phyloP scores from a whole-genome alignment of 192 early-diverging fungal species.

The Backusella tuberculispora region DNA sequence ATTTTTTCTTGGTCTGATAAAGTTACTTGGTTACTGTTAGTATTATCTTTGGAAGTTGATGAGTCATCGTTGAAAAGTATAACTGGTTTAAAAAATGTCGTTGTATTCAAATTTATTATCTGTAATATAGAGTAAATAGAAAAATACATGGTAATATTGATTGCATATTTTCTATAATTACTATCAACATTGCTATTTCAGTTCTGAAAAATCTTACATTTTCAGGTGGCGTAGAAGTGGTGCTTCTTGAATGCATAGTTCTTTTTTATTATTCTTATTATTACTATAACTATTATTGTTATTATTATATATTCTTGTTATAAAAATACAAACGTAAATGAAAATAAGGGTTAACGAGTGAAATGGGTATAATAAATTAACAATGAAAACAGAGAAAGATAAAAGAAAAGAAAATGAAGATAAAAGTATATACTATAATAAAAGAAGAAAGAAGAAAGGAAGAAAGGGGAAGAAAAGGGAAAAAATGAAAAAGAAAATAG shows the following conservation, averaged over 20 bases:
- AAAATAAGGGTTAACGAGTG: background rate
- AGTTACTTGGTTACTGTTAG: background rate
- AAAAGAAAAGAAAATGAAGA: background rate
- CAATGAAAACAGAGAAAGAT: background rate
- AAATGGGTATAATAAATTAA: background rate
- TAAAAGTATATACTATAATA: background rate
- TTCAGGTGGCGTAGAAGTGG: background rate
- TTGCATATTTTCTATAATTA: background rate
- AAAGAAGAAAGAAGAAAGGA: background rate
- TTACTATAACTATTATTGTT: background rate
- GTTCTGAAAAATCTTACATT: background rate
- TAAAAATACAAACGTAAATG: background rate
- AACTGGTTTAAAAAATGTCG: conserved; percentile 5
- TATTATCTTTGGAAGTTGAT: background rate
- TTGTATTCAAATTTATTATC: background rate
- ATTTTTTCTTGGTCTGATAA: background rate
- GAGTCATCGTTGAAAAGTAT: background rate
- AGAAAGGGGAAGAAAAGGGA: background rate
- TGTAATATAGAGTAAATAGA: background rate
- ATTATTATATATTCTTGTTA: background rate
- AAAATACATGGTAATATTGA: background rate
- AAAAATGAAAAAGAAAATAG: conserved; percentile 7
- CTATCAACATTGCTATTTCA: background rate
- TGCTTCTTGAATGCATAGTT: background rate
- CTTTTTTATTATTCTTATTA: background rate